These are phyloP conservation scores for Aspergillus arachidicola DNA, from an alignment of 2,329 filamentous ascomycete species.

Conservation along the genomic window DNA sequence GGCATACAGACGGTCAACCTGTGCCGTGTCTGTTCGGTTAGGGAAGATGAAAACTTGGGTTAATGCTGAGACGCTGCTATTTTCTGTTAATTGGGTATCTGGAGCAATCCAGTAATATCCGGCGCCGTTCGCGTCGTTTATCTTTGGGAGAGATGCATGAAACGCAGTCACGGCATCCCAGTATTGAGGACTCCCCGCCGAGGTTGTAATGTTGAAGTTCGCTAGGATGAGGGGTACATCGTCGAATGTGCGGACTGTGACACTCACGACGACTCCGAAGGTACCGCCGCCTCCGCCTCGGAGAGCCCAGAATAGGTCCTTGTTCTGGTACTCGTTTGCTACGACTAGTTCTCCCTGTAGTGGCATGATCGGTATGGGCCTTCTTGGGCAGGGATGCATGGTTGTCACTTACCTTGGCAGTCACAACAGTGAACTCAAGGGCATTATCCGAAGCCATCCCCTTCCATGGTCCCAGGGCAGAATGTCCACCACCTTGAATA, in stretches of 20 bases:
- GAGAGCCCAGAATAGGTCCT: slow-evolving; percentile 48
- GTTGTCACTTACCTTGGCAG: slow-evolving; percentile 32
- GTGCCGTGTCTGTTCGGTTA: slow-evolving; percentile 25
- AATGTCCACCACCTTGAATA: slow-evolving; percentile 46
- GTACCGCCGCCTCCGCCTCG: slow-evolving; percentile 43
- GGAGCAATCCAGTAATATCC: slow-evolving; percentile 44
- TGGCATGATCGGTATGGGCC: not conserved
- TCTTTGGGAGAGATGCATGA: slow-evolving; percentile 47
- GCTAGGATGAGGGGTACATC: slow-evolving; percentile 36
- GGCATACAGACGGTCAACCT: slow-evolving; percentile 21
- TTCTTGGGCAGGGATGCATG: not conserved
- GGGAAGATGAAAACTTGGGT: slow-evolving; percentile 24
- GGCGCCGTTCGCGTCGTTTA: slow-evolving; percentile 48
- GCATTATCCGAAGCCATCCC: slow-evolving; percentile 57
- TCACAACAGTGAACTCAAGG: slow-evolving; percentile 52
- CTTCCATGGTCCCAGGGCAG: slow-evolving; percentile 50
- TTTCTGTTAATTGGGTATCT: slow-evolving; percentile 27
- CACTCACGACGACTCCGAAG: slow-evolving; percentile 30
- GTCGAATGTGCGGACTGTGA: slow-evolving; percentile 48
- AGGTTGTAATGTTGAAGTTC: slow-evolving; percentile 25
- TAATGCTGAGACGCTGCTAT: slow-evolving; percentile 26
- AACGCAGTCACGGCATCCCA: slow-evolving; percentile 28
- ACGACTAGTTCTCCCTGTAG: slow-evolving; percentile 44
- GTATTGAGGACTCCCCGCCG: slow-evolving; percentile 16
- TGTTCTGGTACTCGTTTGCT: slow-evolving; percentile 46